Conservation (phyloP, 805 yeast species). For the Sungouiozyma intestinalis region DNA sequence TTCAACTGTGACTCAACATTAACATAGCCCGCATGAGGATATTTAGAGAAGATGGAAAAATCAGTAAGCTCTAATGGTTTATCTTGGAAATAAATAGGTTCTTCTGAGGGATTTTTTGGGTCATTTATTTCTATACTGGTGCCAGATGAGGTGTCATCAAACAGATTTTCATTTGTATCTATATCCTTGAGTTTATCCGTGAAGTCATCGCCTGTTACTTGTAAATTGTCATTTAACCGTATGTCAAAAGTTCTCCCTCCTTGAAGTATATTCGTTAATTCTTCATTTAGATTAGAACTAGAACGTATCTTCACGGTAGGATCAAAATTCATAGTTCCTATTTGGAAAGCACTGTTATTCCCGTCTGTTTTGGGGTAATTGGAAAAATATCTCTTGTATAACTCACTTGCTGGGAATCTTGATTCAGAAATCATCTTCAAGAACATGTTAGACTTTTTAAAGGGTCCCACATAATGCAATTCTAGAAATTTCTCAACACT, state of each 20-base stretch:
- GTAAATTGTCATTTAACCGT: background rate
- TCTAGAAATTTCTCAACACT: constrained; percentile 41
- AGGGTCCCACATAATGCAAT: constrained; percentile 47
- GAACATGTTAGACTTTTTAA: constrained; percentile 49
- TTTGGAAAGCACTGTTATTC: background rate
- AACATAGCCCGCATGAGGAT: background rate
- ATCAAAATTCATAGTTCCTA: background rate
- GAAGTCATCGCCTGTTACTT: background rate
- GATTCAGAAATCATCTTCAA: constrained; percentile 41
- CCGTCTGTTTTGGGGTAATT: constrained; percentile 2
- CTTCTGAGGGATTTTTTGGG: background rate
- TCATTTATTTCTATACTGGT: background rate
- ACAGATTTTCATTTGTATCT: background rate
- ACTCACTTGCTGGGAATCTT: constrained; percentile 24
- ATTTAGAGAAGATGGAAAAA: background rate
- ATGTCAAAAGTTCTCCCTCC: constrained; percentile 3
- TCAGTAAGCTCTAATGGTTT: background rate
- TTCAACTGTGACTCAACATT: background rate
- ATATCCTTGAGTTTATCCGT: background rate
- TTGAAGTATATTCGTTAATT: constrained; percentile 23
- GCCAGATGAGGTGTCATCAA: background rate
- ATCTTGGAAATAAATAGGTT: background rate
- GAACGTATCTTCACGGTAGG: constrained; percentile 10
- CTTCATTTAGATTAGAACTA: constrained; percentile 27
- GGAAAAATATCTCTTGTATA: constrained; percentile 11